Conservation (phyloP, 192 early-diverging fungal genomes). For the Coemansia sp. region DNA sequence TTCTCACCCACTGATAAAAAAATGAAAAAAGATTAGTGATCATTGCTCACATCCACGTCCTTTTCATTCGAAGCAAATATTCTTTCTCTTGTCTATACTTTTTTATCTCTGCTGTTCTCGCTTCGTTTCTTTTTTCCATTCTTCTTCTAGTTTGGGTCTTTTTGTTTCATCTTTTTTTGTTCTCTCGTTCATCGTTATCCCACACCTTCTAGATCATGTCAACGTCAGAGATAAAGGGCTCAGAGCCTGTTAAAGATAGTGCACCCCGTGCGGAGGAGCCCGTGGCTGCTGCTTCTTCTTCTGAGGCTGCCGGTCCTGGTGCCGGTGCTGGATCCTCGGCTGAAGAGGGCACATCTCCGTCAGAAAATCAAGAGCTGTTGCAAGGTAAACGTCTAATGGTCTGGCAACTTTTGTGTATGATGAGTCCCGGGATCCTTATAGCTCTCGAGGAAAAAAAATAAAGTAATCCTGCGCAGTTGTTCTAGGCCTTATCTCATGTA, state of each 20-base stretch:
- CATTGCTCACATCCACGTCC: background rate
- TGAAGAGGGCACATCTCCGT: slow-evolving; percentile 5
- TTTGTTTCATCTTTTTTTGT: background rate
- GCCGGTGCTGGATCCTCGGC: no score
- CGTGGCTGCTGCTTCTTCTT: background rate
- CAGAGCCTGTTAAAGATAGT: slow-evolving; percentile 1
- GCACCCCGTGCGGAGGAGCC: background rate
- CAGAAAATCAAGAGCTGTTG: slow-evolving; percentile 4
- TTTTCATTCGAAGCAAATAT: background rate
- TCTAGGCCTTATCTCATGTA: background rate
- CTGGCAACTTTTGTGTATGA: background rate
- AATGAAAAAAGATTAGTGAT: background rate
- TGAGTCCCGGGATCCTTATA: background rate
- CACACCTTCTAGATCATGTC: slow-evolving; percentile 25
- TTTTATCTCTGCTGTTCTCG: background rate
- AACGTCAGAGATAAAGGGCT: slow-evolving; percentile 20
- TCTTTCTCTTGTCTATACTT: slow-evolving; percentile 1
- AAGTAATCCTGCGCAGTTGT: background rate
- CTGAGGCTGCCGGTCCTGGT: no score
- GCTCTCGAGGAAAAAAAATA: background rate
- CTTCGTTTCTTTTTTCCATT: background rate
- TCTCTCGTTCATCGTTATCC: background rate
- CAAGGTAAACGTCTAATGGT: slow-evolving; percentile 4
- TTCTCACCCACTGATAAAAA: background rate
- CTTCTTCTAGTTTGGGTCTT: background rate